Evolutionary conservation across 116 monocot species (phyloP), one percentile per base, ranked within the genome.

Genomic region (Posidonia oceanica): DNA sequence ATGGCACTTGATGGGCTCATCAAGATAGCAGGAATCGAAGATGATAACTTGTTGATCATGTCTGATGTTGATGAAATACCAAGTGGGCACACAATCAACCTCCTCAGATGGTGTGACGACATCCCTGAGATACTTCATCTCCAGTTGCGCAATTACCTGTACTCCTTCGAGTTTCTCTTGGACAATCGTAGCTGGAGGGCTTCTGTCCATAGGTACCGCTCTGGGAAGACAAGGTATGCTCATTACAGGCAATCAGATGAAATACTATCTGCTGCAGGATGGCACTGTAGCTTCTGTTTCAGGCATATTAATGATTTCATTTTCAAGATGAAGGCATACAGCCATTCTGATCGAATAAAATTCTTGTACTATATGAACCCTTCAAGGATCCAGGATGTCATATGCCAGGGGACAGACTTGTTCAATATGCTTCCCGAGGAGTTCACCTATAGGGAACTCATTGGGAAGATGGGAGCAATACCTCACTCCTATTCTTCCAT

Each of bases 11-110:
- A 81, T n/a, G 75, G 73, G 76, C 79, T 94, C 1, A 83, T 89
- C 16, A 74, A 69, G 59, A 78, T 89, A 3, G 85, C 93, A 14
- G 87, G 85, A 42, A 89, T 94, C 40, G 65, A 72, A 14, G 93
- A 94, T 38, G 89, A 89, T 39, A 90, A 94, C 63, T 59, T 94
- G n/a, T 71, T 94, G 75, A 94, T 90, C 75, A 94, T 94, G 90
- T 90, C 94, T 0, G 94, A 94, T 63, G 87, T 87, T 12, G 94
- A 94, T 59, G 94, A 94, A 82, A 89, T 94, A 36, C 94, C 94
- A 3, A 94, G 94, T 60, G 94, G 83, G 3, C 90, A 94, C 67
- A 94, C 94, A 0, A 87, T 94, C 55, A 44, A 71, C 38, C 58
- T 94, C 14, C 69, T 90, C 61, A 70, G 94, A 39, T 94, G 85